These are phyloP conservation scores for Phoenix dactylifera DNA, from an alignment of 176 grass and related monocot genomes.

Conservation along the genomic window DNA sequence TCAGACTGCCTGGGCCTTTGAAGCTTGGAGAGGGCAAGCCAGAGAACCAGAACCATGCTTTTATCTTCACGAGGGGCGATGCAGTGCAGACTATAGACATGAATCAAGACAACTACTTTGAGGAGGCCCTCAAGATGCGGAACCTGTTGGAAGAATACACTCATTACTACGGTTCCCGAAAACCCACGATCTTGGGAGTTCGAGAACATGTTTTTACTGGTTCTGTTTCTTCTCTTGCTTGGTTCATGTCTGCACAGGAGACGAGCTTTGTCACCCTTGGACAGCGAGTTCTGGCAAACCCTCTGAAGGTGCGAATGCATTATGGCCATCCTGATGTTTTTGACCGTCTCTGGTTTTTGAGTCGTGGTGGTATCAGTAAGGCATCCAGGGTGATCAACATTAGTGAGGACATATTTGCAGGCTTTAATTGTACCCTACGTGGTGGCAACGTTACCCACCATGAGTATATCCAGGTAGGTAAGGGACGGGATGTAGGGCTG, in stretches of 20 bases:
- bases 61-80: conserved; percentile 91
- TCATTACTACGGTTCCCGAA: conserved; percentile 52
- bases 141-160: conserved; percentile 86
- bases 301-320: conserved; percentile 94
- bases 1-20: conserved; percentile 72
- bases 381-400: conserved; percentile 97
- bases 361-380: conserved; percentile 85
- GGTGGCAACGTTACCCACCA: conserved; percentile 93
- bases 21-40: conserved; percentile 97
- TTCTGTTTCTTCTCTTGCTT: conserved; percentile 95
- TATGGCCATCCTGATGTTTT: conserved; percentile 99
- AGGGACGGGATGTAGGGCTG: conserved; percentile 90
- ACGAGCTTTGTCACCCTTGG: conserved; percentile 98
- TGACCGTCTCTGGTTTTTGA: conserved; percentile 93
- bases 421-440: conserved; percentile 97
- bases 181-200: conserved; percentile 84
- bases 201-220: conserved; percentile 96
- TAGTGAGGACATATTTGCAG: conserved; percentile 96
- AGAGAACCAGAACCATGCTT: conserved; percentile 96
- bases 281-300: conserved; percentile 84
- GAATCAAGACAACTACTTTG: conserved; percentile 97
- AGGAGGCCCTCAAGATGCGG: conserved; percentile 98
- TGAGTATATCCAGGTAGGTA: conserved; percentile 96
- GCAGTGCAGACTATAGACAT: conserved; percentile 96
- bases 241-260: conserved; percentile 99